These are phyloP conservation scores for Davidsoniella eucalypti DNA, from an alignment of 2,329 filamentous ascomycete species.

Conservation along the genomic window DNA sequence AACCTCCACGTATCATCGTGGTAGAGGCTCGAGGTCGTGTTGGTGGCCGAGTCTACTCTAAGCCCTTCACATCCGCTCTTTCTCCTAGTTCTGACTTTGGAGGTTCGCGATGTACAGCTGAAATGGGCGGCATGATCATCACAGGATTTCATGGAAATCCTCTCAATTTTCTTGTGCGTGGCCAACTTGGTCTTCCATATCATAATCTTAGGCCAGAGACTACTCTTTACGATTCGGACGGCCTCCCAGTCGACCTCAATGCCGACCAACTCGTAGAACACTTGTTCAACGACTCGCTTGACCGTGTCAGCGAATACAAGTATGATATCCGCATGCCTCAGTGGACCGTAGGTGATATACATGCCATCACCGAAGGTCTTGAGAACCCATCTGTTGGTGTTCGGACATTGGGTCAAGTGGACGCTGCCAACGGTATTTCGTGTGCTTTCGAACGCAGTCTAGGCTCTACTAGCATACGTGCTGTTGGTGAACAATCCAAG, in stretches of 20 bases:
- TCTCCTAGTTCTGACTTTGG: slow-evolving; percentile 28
- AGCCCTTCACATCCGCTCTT: slow-evolving; percentile 42
- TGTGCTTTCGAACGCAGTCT: background rate
- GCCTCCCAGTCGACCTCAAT: slow-evolving; percentile 57
- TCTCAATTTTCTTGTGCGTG: slow-evolving; percentile 75
- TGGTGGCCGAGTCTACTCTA: slow-evolving; percentile 87
- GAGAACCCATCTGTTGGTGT: slow-evolving; percentile 57
- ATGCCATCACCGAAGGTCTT: slow-evolving; percentile 65
- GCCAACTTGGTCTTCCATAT: slow-evolving; percentile 75
- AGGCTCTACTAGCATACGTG: slow-evolving; percentile 4
- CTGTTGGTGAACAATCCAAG: slow-evolving; percentile 10
- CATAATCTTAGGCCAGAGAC: slow-evolving; percentile 66
- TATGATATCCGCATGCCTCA: slow-evolving; percentile 55
- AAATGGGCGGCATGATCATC: slow-evolving; percentile 97
- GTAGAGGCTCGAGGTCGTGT: slow-evolving; percentile 77
- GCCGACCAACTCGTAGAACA: slow-evolving; percentile 76
- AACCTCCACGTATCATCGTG: slow-evolving; percentile 57
- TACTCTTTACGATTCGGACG: slow-evolving; percentile 76
- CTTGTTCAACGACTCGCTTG: slow-evolving; percentile 86
- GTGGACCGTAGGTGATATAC: slow-evolving; percentile 66
- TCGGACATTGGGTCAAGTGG: slow-evolving; percentile 32
- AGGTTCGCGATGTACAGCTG: slow-evolving; percentile 58
- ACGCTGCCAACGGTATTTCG: slow-evolving; percentile 35
- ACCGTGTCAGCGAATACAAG: slow-evolving; percentile 80
- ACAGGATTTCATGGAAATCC: slow-evolving; percentile 97